These are phyloP conservation scores for Xylariales sp. DNA, from an alignment of 2,329 filamentous ascomycete genomes.

Conservation along the genomic window DNA sequence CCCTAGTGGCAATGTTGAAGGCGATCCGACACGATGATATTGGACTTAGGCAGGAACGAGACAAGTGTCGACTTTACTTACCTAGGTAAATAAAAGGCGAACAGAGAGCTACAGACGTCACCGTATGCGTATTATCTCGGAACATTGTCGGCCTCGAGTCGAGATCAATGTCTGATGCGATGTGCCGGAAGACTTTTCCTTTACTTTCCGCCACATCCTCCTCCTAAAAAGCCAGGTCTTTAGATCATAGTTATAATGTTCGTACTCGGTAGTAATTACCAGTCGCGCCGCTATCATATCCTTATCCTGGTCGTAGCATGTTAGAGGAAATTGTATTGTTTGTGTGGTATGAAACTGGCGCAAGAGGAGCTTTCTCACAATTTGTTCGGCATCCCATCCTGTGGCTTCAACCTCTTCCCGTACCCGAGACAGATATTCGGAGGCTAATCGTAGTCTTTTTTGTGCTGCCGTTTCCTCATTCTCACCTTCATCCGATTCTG, in stretches of 20 bases:
- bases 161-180: constrained; percentile 80
- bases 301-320: constrained; percentile 32
- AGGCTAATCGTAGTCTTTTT: constrained; percentile 84
- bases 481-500: constrained; percentile 69
- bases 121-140: constrained; percentile 79
- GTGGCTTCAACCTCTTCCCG: constrained; percentile 79
- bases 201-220: constrained; percentile 94
- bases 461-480: constrained; percentile 91
- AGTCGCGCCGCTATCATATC: constrained; percentile 92
- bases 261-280: constrained; percentile 30
- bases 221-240: constrained; percentile 56
- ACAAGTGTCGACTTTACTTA: constrained; percentile 12
- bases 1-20: neutral
- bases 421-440: constrained; percentile 93
- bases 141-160: constrained; percentile 75
- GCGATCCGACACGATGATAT: neutral
- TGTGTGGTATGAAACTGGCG: neutral
- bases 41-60: neutral
- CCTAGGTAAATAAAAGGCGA: constrained; percentile 85
- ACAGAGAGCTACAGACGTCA: constrained; percentile 79
- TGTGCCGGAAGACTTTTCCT: constrained; percentile 85
- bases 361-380: constrained; percentile 54
- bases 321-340: constrained; percentile 13
- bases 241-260: constrained; percentile 19
- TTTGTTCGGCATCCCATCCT: constrained; percentile 93